Evolutionary conservation across 352 stramenopile genomes (phyloP).

Genomic region (Pythium monospermum): DNA sequence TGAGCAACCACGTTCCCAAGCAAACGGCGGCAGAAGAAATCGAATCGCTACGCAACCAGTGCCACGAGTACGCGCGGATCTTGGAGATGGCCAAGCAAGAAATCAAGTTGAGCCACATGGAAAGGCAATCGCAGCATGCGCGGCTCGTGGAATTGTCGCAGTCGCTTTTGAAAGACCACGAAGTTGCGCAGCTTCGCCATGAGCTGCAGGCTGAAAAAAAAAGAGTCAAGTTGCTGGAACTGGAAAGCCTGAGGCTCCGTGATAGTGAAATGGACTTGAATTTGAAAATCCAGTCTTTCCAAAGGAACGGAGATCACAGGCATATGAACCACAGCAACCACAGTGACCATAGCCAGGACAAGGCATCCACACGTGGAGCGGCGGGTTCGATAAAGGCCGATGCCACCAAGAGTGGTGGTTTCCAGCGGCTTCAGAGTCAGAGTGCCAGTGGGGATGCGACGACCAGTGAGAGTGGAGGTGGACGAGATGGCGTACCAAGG

Average conservation of each 20-base stretch:
- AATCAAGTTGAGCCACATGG: conserved; percentile 57
- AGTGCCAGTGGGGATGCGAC: neutral
- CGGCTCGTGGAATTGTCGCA: conserved; percentile 46
- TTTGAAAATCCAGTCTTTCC: conserved; percentile 45
- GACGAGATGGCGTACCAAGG: too few relatives aligned
- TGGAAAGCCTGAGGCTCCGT: conserved; percentile 46
- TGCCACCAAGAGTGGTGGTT: too few relatives aligned
- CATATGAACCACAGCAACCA: neutral
- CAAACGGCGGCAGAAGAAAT: conserved; percentile 16
- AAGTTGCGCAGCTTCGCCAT: conserved; percentile 42
- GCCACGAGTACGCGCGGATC: conserved; percentile 41
- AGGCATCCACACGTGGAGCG: neutral
- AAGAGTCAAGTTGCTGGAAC: conserved; percentile 50
- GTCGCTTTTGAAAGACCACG: conserved; percentile 41
- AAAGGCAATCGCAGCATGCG: conserved; percentile 44
- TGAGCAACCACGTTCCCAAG: neutral
- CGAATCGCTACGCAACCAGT: conserved; percentile 34
- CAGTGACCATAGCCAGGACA: neutral
- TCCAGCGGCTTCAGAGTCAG: too few relatives aligned
- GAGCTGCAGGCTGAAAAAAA: conserved; percentile 61
- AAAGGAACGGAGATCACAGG: conserved; percentile 21
- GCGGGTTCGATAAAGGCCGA: too few relatives aligned
- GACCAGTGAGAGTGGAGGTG: neutral
- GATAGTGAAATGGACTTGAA: conserved; percentile 43
- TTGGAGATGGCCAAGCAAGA: conserved; percentile 73